Evolutionary conservation across 176 grass and related monocot species (phyloP).

Genomic region (Carex parvula): DNA sequence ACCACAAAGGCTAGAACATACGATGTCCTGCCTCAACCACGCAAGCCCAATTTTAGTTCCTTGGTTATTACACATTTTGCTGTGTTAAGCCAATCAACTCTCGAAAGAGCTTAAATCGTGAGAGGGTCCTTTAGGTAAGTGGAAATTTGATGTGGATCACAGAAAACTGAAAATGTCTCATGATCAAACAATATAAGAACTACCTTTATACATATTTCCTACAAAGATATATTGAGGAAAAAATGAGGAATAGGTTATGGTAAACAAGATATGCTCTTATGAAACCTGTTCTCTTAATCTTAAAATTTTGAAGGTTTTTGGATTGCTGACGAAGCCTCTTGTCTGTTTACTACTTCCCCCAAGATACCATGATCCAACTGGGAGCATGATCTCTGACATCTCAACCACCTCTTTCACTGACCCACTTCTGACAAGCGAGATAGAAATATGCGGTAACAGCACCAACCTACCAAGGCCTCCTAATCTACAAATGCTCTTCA

Average conservation of each 20-base stretch:
- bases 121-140: background rate
- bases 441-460: constrained; percentile 47
- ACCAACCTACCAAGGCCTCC: constrained; percentile 33
- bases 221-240: background rate
- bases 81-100: background rate
- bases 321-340: constrained; percentile 81
- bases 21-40: background rate
- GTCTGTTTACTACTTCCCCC: constrained; percentile 54
- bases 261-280: background rate
- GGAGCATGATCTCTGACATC: constrained; percentile 30
- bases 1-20: background rate
- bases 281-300: constrained; percentile 28
- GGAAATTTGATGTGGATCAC: background rate
- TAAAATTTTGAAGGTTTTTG: constrained; percentile 62
- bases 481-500: constrained; percentile 55
- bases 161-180: background rate
- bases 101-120: background rate
- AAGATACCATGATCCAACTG: constrained; percentile 28
- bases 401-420: constrained; percentile 55
- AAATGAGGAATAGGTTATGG: background rate
- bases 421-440: constrained; percentile 50
- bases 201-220: background rate
- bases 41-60: background rate
- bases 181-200: constrained; percentile 1
- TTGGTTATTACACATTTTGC: background rate